These are phyloP conservation scores for Coffea eugenioides DNA, from an alignment of 257 asterid species.

Conservation along the genomic window DNA sequence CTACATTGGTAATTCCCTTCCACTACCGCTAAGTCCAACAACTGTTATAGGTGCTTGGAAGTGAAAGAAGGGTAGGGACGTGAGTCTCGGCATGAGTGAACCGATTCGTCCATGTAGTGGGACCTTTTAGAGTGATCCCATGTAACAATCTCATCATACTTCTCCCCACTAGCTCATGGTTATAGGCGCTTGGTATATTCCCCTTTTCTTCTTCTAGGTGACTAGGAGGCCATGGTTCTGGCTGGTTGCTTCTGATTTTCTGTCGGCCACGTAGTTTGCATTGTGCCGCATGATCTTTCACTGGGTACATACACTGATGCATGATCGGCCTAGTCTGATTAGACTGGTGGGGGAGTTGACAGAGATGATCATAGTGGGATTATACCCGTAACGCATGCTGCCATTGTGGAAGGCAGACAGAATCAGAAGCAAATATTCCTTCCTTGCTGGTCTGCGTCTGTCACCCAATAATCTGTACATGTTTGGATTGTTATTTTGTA, in stretches of 20 bases:
- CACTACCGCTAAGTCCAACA: no score
- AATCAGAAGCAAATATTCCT: background rate
- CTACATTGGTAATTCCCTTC: no score
- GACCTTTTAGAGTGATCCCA: slow-evolving; percentile 36
- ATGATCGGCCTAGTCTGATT: slow-evolving; percentile 9
- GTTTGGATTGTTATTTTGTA: no score
- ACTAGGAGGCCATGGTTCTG: slow-evolving; percentile 10
- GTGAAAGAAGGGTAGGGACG: background rate
- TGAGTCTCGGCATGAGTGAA: background rate
- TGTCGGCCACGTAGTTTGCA: slow-evolving; percentile 60
- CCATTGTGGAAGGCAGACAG: slow-evolving; percentile 35
- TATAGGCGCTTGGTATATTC: slow-evolving; percentile 14
- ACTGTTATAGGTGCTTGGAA: no score
- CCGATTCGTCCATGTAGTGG: slow-evolving; percentile 16
- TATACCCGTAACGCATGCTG: slow-evolving; percentile 30
- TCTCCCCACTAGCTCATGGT: slow-evolving; percentile 33
- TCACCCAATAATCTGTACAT: no score
- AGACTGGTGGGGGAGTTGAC: slow-evolving; percentile 42
- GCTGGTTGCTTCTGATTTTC: slow-evolving; percentile 29
- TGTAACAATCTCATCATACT: slow-evolving; percentile 6
- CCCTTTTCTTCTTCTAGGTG: background rate
- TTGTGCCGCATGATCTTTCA: slow-evolving; percentile 25
- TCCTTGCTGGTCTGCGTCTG: background rate
- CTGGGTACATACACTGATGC: no score
- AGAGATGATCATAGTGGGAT: slow-evolving; percentile 15